Evolutionary conservation across 805 yeast species (phyloP).

Genomic region (Candida cerambycidarum): DNA sequence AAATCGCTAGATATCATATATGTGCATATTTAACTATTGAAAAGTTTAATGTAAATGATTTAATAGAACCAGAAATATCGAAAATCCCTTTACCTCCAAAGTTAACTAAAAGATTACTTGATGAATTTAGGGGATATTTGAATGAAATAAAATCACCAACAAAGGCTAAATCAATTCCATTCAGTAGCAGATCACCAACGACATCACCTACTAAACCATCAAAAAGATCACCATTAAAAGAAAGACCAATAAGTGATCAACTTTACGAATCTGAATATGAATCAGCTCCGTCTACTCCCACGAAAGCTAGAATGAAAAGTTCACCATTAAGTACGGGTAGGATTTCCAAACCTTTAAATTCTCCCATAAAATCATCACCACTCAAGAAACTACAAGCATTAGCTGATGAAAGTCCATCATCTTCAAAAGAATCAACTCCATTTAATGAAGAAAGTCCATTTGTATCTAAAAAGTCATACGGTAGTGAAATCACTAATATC

Average conservation of each 20-base stretch:
- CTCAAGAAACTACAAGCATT: conserved; percentile 33
- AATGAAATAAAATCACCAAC: conserved; percentile 21
- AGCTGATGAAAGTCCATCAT: conserved; percentile 15
- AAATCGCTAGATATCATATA: conserved; percentile 64
- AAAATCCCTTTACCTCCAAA: conserved; percentile 60
- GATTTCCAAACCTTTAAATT: conserved; percentile 15
- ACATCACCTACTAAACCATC: neutral
- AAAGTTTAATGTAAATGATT: conserved; percentile 29
- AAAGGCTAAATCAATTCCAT: neutral
- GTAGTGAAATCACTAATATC: conserved; percentile 1
- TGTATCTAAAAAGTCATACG: neutral
- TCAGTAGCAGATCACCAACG: conserved; percentile 9
- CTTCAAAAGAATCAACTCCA: conserved; percentile 7
- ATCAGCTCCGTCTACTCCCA: conserved; percentile 15
- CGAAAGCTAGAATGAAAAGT: conserved; percentile 6
- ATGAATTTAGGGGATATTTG: conserved; percentile 45
- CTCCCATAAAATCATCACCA: conserved; percentile 39
- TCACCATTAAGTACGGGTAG: conserved; percentile 19
- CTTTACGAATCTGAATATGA: neutral
- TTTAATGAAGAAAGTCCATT: conserved; percentile 5
- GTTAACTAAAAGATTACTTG: conserved; percentile 40
- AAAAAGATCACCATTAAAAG: conserved; percentile 28
- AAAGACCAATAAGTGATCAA: conserved; percentile 10
- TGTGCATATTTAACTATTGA: conserved; percentile 65
- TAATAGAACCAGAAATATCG: conserved; percentile 47